These are phyloP conservation scores for Trichosporon ovoides DNA, from an alignment of 1,284 basidiomycete genomes.

Conservation along the genomic window DNA sequence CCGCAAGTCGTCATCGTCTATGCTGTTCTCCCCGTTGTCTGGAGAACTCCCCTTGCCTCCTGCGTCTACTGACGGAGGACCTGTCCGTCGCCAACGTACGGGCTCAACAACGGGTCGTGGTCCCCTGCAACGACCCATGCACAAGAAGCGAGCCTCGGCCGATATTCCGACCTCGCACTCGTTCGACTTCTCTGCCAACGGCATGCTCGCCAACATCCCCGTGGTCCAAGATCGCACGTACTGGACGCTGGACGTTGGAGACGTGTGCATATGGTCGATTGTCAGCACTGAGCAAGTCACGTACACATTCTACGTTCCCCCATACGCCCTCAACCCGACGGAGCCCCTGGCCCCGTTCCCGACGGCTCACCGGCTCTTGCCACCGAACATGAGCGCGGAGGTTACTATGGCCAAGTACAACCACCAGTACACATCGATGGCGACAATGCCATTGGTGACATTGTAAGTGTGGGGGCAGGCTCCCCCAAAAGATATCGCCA, in stretches of 20 bases:
- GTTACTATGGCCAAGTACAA: constrained; percentile 24
- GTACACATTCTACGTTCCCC: constrained; percentile 90
- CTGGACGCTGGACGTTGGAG: constrained; percentile 42
- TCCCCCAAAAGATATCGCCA: too few relatives aligned
- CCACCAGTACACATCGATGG: constrained; percentile 35
- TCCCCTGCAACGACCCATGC: constrained; percentile 31
- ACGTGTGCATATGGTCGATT: constrained; percentile 44
- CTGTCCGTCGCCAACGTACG: constrained; percentile 37
- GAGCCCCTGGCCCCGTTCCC: constrained; percentile 85
- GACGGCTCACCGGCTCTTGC: constrained; percentile 72
- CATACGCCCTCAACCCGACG: constrained; percentile 49
- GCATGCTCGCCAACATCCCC: constrained; percentile 1
- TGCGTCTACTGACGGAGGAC: constrained; percentile 38
- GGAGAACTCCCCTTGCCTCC: constrained; percentile 28
- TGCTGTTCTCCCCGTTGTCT: constrained; percentile 32
- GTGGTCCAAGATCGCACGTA: constrained; percentile 16
- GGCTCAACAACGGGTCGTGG: constrained; percentile 29
- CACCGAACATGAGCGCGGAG: constrained; percentile 56
- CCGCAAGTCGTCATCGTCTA: constrained; percentile 38
- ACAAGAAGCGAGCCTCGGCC: constrained; percentile 34
- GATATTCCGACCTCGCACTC: constrained; percentile 18
- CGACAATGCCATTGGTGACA: constrained; percentile 35
- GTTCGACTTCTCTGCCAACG: constrained; percentile 24
- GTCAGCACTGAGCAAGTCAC: constrained; percentile 44
- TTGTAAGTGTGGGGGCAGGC: constrained; percentile 31